phyloP scores from a whole-genome alignment of 208 protist genomes.

The Naegleria lovaniensis region DNA sequence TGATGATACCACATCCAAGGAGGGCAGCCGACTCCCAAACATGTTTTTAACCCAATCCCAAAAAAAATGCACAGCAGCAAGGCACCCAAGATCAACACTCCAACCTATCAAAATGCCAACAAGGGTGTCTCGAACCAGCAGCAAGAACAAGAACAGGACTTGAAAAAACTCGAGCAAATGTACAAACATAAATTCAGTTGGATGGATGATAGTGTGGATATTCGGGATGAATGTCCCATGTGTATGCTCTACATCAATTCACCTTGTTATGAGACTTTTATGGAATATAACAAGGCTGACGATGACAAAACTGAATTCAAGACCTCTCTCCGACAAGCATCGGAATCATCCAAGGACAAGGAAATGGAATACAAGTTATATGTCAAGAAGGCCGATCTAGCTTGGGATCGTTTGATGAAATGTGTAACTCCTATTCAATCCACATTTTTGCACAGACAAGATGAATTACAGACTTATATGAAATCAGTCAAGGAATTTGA shows the following conservation, averaged over 20 bases:
- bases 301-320: neutral
- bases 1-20: too few relatives aligned
- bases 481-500: neutral
- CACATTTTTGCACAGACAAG: neutral
- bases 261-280: neutral
- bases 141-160: neutral
- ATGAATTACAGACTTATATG: neutral
- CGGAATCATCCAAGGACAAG: neutral
- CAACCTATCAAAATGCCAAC: too few relatives aligned
- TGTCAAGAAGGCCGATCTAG: neutral
- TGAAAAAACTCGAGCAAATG: neutral
- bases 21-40: too few relatives aligned
- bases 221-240: neutral
- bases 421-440: neutral
- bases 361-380: neutral
- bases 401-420: constrained; percentile 3
- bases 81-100: too few relatives aligned
- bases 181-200: neutral
- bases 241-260: neutral
- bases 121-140: neutral
- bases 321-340: neutral
- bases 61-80: too few relatives aligned
- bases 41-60: too few relatives aligned
- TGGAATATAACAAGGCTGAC: neutral
- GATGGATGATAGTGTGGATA: neutral